Conservation (phyloP, 305 asterid species). For the Fraxinus paxiana region DNA sequence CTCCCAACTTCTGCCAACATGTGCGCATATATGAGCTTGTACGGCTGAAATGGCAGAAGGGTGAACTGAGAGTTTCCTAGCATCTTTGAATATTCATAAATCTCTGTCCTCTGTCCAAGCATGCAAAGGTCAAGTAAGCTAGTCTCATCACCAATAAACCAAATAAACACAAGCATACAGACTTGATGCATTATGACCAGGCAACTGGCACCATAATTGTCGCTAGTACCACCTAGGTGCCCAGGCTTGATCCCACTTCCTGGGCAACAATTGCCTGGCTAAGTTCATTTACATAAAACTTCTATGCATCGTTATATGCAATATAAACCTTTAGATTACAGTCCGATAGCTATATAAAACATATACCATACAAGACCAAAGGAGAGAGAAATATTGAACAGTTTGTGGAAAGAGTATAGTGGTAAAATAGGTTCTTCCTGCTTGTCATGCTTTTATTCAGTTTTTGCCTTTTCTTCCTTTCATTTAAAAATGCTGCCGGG, state of each 20-base stretch:
- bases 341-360: not conserved
- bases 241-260: slow-evolving; percentile 21
- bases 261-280: not conserved
- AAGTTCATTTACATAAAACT: not conserved
- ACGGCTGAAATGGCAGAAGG: slow-evolving; percentile 89
- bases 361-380: not conserved
- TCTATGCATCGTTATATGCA: not conserved
- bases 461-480: not conserved
- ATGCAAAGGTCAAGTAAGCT: slow-evolving; percentile 30
- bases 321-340: not conserved
- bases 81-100: slow-evolving; percentile 75
- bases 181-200: slow-evolving; percentile 2
- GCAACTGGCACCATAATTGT: slow-evolving; percentile 2
- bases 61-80: slow-evolving; percentile 89
- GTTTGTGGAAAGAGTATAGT: not conserved
- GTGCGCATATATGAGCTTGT: slow-evolving; percentile 84
- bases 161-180: not conserved
- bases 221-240: slow-evolving; percentile 1
- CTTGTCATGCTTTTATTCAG: not conserved
- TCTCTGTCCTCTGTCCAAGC: slow-evolving; percentile 76
- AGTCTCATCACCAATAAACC: slow-evolving; percentile 14
- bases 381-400: not conserved
- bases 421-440: not conserved
- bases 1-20: slow-evolving; percentile 98
- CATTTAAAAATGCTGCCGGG: slow-evolving; percentile 4